Evolutionary conservation across 192 early-diverging fungal genomes (phyloP), one percentile per base, ranked within the genome.

Genomic region (Kickxella alabastrina): DNA sequence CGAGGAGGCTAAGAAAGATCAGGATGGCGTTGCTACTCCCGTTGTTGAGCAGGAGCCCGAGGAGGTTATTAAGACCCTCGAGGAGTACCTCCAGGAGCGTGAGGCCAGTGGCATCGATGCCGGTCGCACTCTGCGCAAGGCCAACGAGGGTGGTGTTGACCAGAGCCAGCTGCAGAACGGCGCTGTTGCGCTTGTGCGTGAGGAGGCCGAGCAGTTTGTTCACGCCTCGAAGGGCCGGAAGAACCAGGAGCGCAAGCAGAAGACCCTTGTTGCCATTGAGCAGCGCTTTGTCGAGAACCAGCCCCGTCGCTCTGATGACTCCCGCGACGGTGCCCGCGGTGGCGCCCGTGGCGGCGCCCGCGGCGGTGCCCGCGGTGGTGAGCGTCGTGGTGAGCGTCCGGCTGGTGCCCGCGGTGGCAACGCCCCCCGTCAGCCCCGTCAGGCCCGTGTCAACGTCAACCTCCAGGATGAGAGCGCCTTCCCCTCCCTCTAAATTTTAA

Each of bases 81-180:
- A 93, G 27, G 85, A 98, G 51, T 98, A 85, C 80, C 61, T 87
- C 29, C 85, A 87, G 34, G 87, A 87, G 62, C 79, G 78, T 76
- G 83, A 81, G 34, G 62, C 68, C 53, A 57, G 66, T 41, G 41
- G 80, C 19, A 72, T 83, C 43, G 76, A 83, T 28, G 58, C 79
- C 47, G 79, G 81, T 36, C 82, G 80, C 10, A 62, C 75, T 19
- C 66, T 83, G 31, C 85, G 95, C 59, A 83, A 87, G 68, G 83
- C 92, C 63, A 95, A 95, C 77, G 90, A 94, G 62, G 92, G 85
- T 39, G 51, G 36, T 27, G 80, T 82, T 24, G 92, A 93, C 57
- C 82, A 90, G 38, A 65, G 74, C 52, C 80, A 92, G 74, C 90
- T 89, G 82, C 91, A 92, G 85, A n/a, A n/a, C n/a, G 79, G 80